Evolutionary conservation across 257 asterid species (phyloP), one percentile per base, ranked within the genome.

Genomic region (Handroanthus guayacan): DNA sequence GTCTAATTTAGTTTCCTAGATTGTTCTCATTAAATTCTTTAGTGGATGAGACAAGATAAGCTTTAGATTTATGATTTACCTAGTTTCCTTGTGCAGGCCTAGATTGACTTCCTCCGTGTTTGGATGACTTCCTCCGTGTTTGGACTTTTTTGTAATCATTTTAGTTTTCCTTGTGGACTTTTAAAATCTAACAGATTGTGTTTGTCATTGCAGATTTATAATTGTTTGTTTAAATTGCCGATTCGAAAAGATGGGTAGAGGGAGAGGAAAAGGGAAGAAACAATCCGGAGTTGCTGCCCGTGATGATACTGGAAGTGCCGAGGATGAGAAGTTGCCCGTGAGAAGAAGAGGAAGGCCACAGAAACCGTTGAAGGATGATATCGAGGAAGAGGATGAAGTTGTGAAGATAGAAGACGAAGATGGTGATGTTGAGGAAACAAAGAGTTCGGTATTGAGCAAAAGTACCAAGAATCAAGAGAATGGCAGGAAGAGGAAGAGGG

Each of bases 341-440:
- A 82, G 86, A 80, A 89, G 89, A 80, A 84, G 97, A 82, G 97
- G 97, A 75, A 89, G 97, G 82, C 97, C 95, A 0, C 87, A 76
- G 55, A 92, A 89, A 71, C 88, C 84, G 38, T 51, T 74, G 64
- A 89, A 86, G 63, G 88, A 88, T 47, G 87, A 87, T n/a, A 39
- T 74, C 5, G 89, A 81, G 62, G 91, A 88, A 80, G 89, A 82
- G 64, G 83, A 82, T 54, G 90, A 86, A 72, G 62, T 76, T 8
- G 84, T 66, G 75, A 80, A 80, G 81, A 66, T 79, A 50, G 86
- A 79, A 61, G 92, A 86, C 11, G 80, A 68, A 16, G 88, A 83
- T 45, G 86, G 84, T 7, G 83, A 75, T 18, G 74, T 70, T 8
- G 89, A 81, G 76, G 87, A 80, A 51, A 75, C 86, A 3, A 79